Conservation (phyloP, 305 asterid genomes). For the Fraxinus nigra region DNA sequence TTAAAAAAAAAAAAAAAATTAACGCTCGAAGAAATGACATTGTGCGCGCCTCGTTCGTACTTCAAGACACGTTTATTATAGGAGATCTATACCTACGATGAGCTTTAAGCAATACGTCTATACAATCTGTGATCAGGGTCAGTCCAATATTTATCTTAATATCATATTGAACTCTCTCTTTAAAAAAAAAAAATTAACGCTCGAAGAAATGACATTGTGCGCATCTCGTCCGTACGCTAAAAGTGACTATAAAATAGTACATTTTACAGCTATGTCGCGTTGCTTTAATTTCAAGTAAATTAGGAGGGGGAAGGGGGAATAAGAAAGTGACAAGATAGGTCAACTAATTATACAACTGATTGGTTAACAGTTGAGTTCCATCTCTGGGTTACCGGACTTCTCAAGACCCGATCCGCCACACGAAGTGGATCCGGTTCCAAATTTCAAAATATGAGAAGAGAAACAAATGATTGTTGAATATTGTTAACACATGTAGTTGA, state of each 20-base stretch:
- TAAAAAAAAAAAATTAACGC: not conserved
- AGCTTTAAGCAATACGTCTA: not conserved
- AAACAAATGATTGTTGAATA: not conserved
- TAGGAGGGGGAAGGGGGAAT: not conserved
- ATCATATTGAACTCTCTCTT: not conserved
- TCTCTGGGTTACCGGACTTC: not conserved
- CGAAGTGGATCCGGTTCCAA: not conserved
- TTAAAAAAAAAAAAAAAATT: no score
- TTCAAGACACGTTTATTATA: not conserved
- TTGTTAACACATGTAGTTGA: not conserved
- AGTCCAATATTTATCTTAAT: not conserved
- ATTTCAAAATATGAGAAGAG: not conserved
- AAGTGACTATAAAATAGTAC: not conserved
- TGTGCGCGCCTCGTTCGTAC: no score
- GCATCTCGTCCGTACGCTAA: no score
- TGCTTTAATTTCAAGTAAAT: not conserved
- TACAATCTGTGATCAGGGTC: not conserved
- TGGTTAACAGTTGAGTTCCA: not conserved
- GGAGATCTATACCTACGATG: not conserved
- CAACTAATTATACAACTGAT: not conserved
- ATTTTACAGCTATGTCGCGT: not conserved
- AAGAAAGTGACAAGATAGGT: not conserved
- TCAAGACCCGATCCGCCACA: not conserved
- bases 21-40: no score
- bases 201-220: not conserved